Evolutionary conservation across 2,329 filamentous ascomycete genomes (phyloP).

Genomic region (Beauveria pseudobassiana): DNA sequence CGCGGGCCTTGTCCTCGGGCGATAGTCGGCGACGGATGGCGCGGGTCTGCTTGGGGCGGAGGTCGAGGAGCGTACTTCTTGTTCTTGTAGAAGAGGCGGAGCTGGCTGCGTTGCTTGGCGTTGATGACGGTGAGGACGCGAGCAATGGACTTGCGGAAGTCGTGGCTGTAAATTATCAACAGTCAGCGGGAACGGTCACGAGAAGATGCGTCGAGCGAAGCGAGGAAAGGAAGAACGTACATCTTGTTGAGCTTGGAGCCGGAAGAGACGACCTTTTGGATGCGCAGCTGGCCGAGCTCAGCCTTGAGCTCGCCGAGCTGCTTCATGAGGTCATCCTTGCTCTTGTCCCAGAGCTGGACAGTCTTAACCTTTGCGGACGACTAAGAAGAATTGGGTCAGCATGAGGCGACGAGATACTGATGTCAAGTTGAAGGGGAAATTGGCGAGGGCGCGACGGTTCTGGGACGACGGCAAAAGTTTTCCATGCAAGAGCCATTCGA

Average conservation of each 20-base stretch:
- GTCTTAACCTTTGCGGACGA: conserved; percentile 75
- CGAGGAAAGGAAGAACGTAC: conserved; percentile 46
- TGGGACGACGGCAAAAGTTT: neutral
- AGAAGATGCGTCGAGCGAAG: neutral
- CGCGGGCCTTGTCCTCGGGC: conserved; percentile 77
- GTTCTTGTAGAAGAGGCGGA: conserved; percentile 99
- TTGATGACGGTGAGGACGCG: conserved; percentile 99
- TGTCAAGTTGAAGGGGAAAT: neutral
- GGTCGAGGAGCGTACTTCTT: conserved; percentile 99
- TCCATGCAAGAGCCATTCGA: neutral
- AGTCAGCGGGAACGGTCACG: neutral
- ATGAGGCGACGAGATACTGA: neutral
- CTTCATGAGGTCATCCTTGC: conserved; percentile 96
- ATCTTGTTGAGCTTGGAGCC: conserved; percentile 96
- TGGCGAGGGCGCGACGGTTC: neutral
- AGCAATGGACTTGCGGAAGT: conserved; percentile 98
- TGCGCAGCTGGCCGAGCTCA: conserved; percentile 92
- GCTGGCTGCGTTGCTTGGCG: conserved; percentile 96
- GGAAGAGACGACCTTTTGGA: conserved; percentile 96
- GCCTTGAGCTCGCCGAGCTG: conserved; percentile 92
- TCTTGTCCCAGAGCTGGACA: conserved; percentile 96
- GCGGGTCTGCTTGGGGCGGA: conserved; percentile 96
- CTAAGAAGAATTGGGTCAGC: conserved; percentile 19
- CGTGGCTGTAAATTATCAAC: conserved; percentile 63
- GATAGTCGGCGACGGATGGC: conserved; percentile 94